Base-by-base conservation (phyloP, 2,329 filamentous ascomycete species). In the Fusarium sp. region DNA sequence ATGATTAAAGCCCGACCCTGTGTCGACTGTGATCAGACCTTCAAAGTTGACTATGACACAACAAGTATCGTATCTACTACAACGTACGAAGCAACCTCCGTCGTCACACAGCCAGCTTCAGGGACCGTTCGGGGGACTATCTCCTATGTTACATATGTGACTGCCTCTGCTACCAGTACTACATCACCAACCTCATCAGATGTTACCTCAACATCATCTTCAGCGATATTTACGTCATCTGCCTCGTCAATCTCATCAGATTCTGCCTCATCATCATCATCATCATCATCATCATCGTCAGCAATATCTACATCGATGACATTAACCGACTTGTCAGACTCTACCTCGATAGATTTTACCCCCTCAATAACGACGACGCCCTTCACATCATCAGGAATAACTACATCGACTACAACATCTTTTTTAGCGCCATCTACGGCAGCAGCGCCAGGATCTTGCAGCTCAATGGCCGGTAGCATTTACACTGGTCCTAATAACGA, bases 11-110 rank as follows among this genome's bases (percentile, higher is more conserved):
- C 14, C 8, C 21, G 31, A 9, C 28, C 51, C 6, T 45, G 51
- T 3, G 13, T 11, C 5, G 17, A 54, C 13, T 54, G 51, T 6
- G 31, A 36, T 5, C 51, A 54, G 21, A 2, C 40, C 0, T 34
- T 54, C 1, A 28, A 54, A 9, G 28, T 54, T 13, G 22, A 54
- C 22, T 54, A 54, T 8, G 51, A 45, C 17, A 28, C 51, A 21
- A 45, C 39, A 15, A 54, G n/a, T 31, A 19, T 28, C 19, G 15
- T 8, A 38, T 26, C 17, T 17, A 54, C 51, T 5, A 26, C 51
- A 13, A 54, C 17, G 0, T 54, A 34, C 6, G 51, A 54, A 26
- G 22, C 40, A n/a, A 38, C 22, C 9, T 54, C 39, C 21, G 9
- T 7, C 0, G 1, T 46, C 6, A 46, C 51, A 1, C 21, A 36